Base-by-base conservation (phyloP, 202 grass and related monocot species). In the Cymbopogon flexuosus region DNA sequence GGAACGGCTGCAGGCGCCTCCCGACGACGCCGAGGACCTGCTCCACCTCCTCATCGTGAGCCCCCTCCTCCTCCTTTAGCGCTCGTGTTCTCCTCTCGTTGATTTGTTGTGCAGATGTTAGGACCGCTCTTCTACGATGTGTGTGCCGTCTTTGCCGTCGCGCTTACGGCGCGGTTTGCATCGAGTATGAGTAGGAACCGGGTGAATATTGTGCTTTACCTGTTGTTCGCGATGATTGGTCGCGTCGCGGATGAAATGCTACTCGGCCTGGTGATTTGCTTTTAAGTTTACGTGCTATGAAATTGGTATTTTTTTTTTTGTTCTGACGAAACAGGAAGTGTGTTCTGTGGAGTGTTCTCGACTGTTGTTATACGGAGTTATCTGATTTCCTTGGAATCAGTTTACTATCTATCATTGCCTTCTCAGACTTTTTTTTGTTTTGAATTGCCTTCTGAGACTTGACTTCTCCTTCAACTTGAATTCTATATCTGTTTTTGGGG, bases 11-110 rank as follows among this genome's bases (percentile, higher is more conserved):
- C 68, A 42, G 49, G 83, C 88, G 58, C 88, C 77, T n/a, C 86
- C 92, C 10, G 30, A 76, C 37, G 85, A 68, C 64, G 57, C 78
- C 34, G 69, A 80, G 0, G 87, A 84, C 54, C 86, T 98, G 35
- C 87, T 93, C 33, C 34, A 74, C 56, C 88, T 99, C 67, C 90
- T 99, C 76, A 57, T 75, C 64, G 96, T 96, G 76, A 93, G 68
- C 10, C 58, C n/a, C 43, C 66, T 77, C 29, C 29, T 73, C 22
- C 47, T 42, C 15, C 2, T 63, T 19, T 5, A 51, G 0, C 58
- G 11, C 30, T 24, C 29, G 31, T 43, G 0, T 63, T 58, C 60
- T 60, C 78, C 4, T 33, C 10, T 49, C 54, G 45, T 11, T 58
- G 22, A 39, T 39, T 73, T 84, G 19, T 22, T 81, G 9, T 22